phyloP scores from a whole-genome alignment of 2,329 filamentous ascomycete genomes.

The Curvularia sp. region DNA sequence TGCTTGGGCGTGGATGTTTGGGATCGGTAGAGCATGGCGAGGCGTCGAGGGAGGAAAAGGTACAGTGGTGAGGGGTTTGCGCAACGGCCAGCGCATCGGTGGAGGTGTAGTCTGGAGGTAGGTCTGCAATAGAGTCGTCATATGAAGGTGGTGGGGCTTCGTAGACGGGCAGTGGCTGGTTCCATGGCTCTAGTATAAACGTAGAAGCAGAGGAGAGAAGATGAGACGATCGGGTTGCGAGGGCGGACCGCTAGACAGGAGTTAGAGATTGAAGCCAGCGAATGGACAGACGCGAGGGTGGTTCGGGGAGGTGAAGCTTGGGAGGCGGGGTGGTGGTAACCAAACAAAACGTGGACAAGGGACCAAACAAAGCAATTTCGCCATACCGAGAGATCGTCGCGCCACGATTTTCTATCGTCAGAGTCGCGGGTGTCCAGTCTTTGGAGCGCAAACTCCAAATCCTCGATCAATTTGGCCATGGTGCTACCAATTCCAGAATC shows the following conservation, averaged over 20 bases:
- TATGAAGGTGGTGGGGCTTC: conserved; percentile 51
- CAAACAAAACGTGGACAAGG: conserved; percentile 27
- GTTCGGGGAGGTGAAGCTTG: conserved; percentile 12
- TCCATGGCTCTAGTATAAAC: conserved; percentile 38
- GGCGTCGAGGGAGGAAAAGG: conserved; percentile 42
- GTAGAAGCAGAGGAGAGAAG: conserved; percentile 25
- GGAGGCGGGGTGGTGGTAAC: conserved; percentile 19
- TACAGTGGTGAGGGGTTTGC: conserved; percentile 41
- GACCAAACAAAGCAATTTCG: conserved; percentile 35
- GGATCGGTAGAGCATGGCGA: conserved; percentile 41
- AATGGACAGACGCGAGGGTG: conserved; percentile 10
- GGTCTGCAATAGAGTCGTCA: conserved; percentile 52
- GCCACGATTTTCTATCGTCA: conserved; percentile 26
- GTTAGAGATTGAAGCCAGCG: conserved; percentile 32
- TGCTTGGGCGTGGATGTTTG: conserved; percentile 39
- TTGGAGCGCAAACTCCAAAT: conserved; percentile 39
- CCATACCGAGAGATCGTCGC: conserved; percentile 44
- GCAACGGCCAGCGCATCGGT: conserved; percentile 52
- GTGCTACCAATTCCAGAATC: conserved; percentile 36
- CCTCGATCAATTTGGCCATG: conserved; percentile 32
- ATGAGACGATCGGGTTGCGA: conserved; percentile 28
- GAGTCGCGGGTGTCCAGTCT: conserved; percentile 38
- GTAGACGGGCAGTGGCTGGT: conserved; percentile 28
- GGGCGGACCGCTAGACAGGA: conserved; percentile 32
- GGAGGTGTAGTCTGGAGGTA: conserved; percentile 55